These are phyloP conservation scores for Salix purpurea DNA, from an alignment of 345 rosid species.

Conservation along the genomic window DNA sequence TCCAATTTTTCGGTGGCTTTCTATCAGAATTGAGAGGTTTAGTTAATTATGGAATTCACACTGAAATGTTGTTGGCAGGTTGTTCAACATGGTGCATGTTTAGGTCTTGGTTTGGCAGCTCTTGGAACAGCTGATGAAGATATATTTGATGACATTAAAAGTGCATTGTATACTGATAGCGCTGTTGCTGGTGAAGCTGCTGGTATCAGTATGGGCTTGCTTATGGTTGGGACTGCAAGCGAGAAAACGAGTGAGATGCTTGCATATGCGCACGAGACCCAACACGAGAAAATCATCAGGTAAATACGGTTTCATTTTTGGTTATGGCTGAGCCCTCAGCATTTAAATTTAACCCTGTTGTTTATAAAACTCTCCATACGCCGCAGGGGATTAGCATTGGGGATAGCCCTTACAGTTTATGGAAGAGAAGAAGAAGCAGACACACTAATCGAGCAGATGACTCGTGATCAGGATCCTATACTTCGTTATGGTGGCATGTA, in stretches of 20 bases:
- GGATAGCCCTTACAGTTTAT: conserved; percentile 94
- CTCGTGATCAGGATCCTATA: conserved; percentile 95
- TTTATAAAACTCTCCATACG: not conserved
- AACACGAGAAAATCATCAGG: conserved; percentile 98
- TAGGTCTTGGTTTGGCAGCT: conserved; percentile 99
- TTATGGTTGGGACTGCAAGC: conserved; percentile 98
- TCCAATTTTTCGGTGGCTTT: not conserved
- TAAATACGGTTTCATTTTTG: conserved; percentile 23
- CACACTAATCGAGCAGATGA: conserved; percentile 97
- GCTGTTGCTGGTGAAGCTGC: conserved; percentile 99
- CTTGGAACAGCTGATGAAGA: conserved; percentile 98
- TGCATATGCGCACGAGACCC: conserved; percentile 95
- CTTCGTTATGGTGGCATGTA: conserved; percentile 99
- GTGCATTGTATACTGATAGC: conserved; percentile 80
- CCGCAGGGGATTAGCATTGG: conserved; percentile 85
- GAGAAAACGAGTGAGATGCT: conserved; percentile 99
- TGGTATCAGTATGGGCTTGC: conserved; percentile 96
- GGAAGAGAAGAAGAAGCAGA: conserved; percentile 99
- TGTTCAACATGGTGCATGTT: conserved; percentile 98
- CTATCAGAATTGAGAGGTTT: not conserved
- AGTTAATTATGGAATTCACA: not conserved
- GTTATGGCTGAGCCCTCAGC: not conserved
- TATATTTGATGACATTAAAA: conserved; percentile 83
- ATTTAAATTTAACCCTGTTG: not conserved
- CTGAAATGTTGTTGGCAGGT: conserved; percentile 50